A percentile compares a stretch with the other conserved stretches of the same genome.
phyloP scores from a whole-genome alignment of 768 basidiomycete genomes.

The Rhizopogon vinicolor region DNA sequence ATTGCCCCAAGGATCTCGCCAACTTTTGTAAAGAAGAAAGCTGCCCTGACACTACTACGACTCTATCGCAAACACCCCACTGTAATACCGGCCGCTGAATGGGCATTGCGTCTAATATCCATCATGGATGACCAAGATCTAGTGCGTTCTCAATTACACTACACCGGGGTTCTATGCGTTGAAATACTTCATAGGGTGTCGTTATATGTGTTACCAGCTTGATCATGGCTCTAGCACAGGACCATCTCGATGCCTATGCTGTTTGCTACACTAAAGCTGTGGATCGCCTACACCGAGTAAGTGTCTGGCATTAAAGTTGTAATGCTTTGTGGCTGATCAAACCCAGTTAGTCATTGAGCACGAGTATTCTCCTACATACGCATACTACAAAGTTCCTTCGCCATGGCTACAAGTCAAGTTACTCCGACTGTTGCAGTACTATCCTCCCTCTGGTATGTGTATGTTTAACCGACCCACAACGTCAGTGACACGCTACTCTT shows the following conservation, averaged over 20 bases:
- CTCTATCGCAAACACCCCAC: conserved; percentile 95
- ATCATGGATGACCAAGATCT: conserved; percentile 94
- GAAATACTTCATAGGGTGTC: conserved; percentile 61
- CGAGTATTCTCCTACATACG: conserved; percentile 84
- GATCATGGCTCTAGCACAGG: conserved; percentile 92
- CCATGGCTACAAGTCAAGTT: conserved; percentile 98
- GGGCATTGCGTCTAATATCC: conserved; percentile 92
- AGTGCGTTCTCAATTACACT: conserved; percentile 32
- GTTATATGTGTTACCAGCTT: conserved; percentile 91
- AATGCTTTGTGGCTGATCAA: conserved; percentile 6
- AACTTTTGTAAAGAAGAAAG: conserved; percentile 97
- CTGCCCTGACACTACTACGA: conserved; percentile 87
- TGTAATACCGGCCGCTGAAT: conserved; percentile 89
- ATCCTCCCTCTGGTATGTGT: conserved; percentile 82
- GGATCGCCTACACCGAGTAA: conserved; percentile 77
- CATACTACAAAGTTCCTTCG: conserved; percentile 96
- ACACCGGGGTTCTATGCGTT: background rate
- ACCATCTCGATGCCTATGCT: conserved; percentile 84
- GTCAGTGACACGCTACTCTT: conserved; percentile 3
- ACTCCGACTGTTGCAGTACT: conserved; percentile 89
- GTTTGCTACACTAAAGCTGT: conserved; percentile 96
- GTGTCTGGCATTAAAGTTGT: conserved; percentile 11
- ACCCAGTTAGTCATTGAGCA: conserved; percentile 83
- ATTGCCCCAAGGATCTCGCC: conserved; percentile 72
- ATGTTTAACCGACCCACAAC: background rate